Evolutionary conservation across 1,139 yeast genomes (phyloP), one percentile per base, ranked within the genome.

Genomic region (Scheffersomyces stambukii): DNA sequence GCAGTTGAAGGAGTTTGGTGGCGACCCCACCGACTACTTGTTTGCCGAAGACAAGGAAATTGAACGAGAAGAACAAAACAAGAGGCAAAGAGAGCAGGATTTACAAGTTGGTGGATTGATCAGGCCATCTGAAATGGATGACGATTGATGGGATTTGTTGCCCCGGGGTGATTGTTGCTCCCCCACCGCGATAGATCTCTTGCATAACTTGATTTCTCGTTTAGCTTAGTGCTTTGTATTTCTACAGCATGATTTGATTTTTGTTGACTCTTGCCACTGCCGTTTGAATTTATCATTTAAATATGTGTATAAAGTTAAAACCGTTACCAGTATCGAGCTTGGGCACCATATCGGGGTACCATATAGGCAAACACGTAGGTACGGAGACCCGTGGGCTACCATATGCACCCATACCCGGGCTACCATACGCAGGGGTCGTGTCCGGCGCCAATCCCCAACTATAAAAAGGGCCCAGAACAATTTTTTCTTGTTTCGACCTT

Each of bases 91-190:
- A 49, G 93, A 86, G 56, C 77, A 75, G 45, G 96, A 95, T 35
- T 66, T 83, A 48, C 80, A 77, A 63, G 82, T 91, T 40, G 97
- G 97, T 45, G 98, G 98, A 30, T 71, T 91, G 54, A 68, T 91
- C 52, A 91, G 89, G 57, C 98, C 98, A 19, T 80, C 95, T n/a
- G 98, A 91, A 48, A 74, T 89, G 76, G 96, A 85, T 47, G 96
- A 86, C 19, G 41, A 38, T 21, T 31, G 23, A 21, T 8, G 5
- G 14, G 9, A 16, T 11, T 15, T 3, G 12, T 8, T 20, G 25
- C 11, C 13, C 9, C 5, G 4, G 14, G 16, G 18, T 6, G 19
- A 14, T n/a, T 5, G 22, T 3, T 24, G 16, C 19, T 15, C 8
- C 16, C 8, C n/a, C 10, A 7, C 11, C n/a, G 9, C 12, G 9